phyloP scores from a whole-genome alignment of 768 basidiomycete genomes.

The Kwoniella dejecticola region DNA sequence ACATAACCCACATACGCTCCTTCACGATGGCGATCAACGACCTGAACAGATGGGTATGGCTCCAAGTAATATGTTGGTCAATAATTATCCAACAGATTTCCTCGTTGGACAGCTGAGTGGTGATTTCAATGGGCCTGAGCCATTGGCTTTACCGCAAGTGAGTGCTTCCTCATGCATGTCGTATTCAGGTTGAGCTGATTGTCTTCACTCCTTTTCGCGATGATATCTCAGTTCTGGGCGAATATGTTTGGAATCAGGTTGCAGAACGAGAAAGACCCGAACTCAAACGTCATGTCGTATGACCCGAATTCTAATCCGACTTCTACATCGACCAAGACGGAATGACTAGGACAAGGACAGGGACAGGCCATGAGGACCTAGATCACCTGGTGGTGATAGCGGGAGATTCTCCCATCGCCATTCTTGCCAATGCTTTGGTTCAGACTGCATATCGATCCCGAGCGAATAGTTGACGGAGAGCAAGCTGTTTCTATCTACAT shows the following conservation, averaged over 20 bases:
- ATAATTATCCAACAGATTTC: not conserved
- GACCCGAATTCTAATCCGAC: not conserved
- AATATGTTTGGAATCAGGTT: slow-evolving; percentile 48
- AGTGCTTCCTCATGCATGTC: slow-evolving; percentile 2
- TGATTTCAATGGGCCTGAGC: slow-evolving; percentile 33
- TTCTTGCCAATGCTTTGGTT: too few species aligned
- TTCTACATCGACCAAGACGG: not conserved
- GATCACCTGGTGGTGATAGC: too few species aligned
- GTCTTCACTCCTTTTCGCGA: too few species aligned
- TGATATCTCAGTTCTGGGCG: slow-evolving; percentile 51
- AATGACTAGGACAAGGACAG: too few species aligned
- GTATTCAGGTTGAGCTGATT: too few species aligned
- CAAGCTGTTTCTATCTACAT: too few species aligned
- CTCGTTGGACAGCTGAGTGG: slow-evolving; percentile 9
- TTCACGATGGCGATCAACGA: not conserved
- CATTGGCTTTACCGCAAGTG: slow-evolving; percentile 29
- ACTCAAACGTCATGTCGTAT: not conserved
- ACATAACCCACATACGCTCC: not conserved
- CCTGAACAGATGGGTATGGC: not conserved
- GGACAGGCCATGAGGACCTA: too few species aligned
- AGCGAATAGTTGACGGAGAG: too few species aligned
- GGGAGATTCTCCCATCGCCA: too few species aligned
- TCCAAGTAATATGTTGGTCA: not conserved
- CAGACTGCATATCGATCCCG: too few species aligned
- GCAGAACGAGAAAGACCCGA: slow-evolving; percentile 17